Evolutionary conservation across 768 basidiomycete species (phyloP).

Genomic region (Naganishia kalamii): DNA sequence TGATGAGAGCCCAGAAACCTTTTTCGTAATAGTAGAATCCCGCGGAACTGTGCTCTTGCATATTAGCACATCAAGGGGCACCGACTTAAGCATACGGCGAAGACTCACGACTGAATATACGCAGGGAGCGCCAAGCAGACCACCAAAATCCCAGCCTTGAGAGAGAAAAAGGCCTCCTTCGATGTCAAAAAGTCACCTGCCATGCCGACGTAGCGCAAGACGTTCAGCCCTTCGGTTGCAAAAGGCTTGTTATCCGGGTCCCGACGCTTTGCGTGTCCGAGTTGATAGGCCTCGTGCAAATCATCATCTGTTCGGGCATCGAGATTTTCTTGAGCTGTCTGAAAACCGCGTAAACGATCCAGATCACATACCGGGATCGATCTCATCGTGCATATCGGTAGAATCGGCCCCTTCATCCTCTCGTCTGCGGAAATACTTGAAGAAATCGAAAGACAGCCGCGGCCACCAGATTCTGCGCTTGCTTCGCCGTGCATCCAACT

Average conservation of each 20-base stretch:
- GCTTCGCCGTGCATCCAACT: slow-evolving; percentile 27
- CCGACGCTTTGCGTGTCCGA: slow-evolving; percentile 36
- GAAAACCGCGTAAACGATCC: not conserved
- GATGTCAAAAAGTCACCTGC: slow-evolving; percentile 30
- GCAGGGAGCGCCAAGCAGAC: slow-evolving; percentile 35
- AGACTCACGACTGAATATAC: slow-evolving; percentile 28
- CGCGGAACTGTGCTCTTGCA: slow-evolving; percentile 22
- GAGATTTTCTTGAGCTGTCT: not conserved
- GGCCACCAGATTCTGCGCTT: slow-evolving; percentile 32
- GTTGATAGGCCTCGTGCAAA: slow-evolving; percentile 16
- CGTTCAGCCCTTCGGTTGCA: slow-evolving; percentile 29
- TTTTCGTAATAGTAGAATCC: slow-evolving; percentile 41
- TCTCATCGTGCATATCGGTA: slow-evolving; percentile 16
- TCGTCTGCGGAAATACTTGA: slow-evolving; percentile 3
- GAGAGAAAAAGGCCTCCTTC: slow-evolving; percentile 38
- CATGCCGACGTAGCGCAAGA: slow-evolving; percentile 26
- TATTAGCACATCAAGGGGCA: slow-evolving; percentile 6
- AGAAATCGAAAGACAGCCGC: slow-evolving; percentile 18
- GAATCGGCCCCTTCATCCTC: not conserved
- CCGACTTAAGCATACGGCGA: not conserved
- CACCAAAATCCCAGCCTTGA: slow-evolving; percentile 39
- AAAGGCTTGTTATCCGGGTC: slow-evolving; percentile 42
- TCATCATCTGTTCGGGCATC: not conserved
- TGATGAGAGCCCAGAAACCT: slow-evolving; percentile 26
- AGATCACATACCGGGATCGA: slow-evolving; percentile 9